Conservation (phyloP, 306 rosid genomes). For the Adenanthera pavonina region DNA sequence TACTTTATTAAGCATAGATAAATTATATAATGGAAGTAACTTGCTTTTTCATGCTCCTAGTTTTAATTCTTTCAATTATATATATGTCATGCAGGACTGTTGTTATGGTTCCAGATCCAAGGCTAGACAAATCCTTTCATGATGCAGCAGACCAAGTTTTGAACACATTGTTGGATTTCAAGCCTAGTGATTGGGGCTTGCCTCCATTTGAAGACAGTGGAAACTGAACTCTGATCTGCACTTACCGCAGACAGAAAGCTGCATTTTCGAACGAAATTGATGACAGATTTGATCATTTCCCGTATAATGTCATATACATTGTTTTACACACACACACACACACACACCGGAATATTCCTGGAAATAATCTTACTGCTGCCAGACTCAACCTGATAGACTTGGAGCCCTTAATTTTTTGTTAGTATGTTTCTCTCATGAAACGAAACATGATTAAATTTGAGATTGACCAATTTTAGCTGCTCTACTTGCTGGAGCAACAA, state of each 20-base stretch:
- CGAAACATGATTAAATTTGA: constrained; percentile 18
- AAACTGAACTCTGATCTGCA: constrained; percentile 41
- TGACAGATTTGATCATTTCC: constrained; percentile 21
- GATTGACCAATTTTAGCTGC: not conserved
- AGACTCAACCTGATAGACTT: constrained; percentile 10
- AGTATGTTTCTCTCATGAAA: constrained; percentile 21
- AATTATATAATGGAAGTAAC: not conserved
- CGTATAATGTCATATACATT: constrained; percentile 12
- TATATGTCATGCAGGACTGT: constrained; percentile 59
- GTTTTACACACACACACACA: no score
- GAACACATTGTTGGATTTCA: constrained; percentile 80
- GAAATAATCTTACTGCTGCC: constrained; percentile 10
- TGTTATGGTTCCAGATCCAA: constrained; percentile 94
- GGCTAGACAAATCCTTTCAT: constrained; percentile 71
- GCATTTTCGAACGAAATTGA: constrained; percentile 10
- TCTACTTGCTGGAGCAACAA: not conserved
- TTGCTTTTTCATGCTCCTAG: not conserved
- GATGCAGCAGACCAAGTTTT: constrained; percentile 77
- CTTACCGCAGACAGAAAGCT: constrained; percentile 27
- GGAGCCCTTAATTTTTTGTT: constrained; percentile 1
- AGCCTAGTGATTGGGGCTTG: constrained; percentile 82
- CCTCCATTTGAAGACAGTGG: constrained; percentile 75
- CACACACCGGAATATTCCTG: constrained; percentile 11
- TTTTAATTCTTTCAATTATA: constrained; percentile 27
- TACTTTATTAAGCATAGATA: constrained; percentile 9